A percentile compares a stretch with the other conserved stretches of the same genome.
These are phyloP conservation scores for Arthrinium puccinioides DNA, from an alignment of 2,329 filamentous ascomycete species.

Conservation along the genomic window DNA sequence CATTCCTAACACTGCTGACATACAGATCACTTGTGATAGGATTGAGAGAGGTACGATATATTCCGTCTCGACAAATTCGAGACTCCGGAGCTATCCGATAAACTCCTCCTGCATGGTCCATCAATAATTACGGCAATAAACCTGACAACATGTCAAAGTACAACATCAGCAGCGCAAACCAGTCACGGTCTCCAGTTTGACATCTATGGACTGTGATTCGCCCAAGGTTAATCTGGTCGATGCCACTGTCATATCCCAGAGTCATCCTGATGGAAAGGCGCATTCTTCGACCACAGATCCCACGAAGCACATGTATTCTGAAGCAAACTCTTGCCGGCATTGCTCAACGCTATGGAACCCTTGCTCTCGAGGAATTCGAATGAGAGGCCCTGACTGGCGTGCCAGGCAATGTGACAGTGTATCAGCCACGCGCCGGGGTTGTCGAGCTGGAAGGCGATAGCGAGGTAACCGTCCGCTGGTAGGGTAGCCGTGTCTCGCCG, in stretches of 20 bases:
- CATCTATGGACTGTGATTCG: too few relatives aligned
- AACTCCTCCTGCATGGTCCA: too few relatives aligned
- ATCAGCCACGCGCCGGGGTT: slow-evolving; percentile 42
- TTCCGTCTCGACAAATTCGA: too few relatives aligned
- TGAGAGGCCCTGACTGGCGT: slow-evolving; percentile 37
- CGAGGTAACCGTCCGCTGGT: slow-evolving; percentile 32
- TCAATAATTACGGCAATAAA: too few relatives aligned
- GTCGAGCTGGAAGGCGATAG: slow-evolving; percentile 38
- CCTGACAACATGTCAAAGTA: too few relatives aligned
- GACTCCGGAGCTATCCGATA: too few relatives aligned
- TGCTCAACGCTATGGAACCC: neutral
- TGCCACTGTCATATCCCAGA: neutral
- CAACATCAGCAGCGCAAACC: too few relatives aligned
- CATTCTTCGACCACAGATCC: neutral
- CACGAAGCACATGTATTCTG: neutral
- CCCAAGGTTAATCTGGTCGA: too few relatives aligned
- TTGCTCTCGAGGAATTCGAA: slow-evolving; percentile 37
- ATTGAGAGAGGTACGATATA: too few relatives aligned
- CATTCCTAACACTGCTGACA: too few relatives aligned
- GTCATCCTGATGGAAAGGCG: neutral
- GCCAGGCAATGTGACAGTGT: slow-evolving; percentile 30
- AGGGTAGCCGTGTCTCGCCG: slow-evolving; percentile 37
- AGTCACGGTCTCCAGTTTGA: too few relatives aligned
- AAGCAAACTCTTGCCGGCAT: neutral
- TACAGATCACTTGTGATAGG: too few relatives aligned